Base-by-base conservation (phyloP, 345 rosid genomes). In the Euphorbia tirucalli region DNA sequence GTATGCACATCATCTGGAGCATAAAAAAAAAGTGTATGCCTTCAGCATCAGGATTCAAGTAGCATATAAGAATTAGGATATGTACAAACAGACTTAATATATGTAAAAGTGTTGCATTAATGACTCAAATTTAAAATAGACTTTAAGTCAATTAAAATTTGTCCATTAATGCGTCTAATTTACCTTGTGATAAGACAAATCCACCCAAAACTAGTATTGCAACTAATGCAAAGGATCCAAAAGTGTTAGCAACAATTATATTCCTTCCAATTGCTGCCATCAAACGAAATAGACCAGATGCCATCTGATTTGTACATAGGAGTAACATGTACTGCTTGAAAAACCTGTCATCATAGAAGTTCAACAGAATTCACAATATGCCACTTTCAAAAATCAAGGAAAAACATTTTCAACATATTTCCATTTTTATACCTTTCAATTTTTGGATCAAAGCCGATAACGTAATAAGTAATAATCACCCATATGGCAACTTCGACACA, bases 181-280 rank as follows among this genome's bases (percentile, higher is more conserved):
- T 73, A 86, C 90, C 87, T 80, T 87, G 61, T 27, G 90, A 81
- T 52, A 89, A 52, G 77, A 89, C 61, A 75, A 89, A 87, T 69
- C 93, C 93, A 6, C 90, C 93, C 85, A 89, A 25, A 60, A 81
- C 85, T 16, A 87, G 27, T 49, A 87, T 63, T 5, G 82, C 21
- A 15, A 89, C 75, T 48, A 87, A 61, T 41, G 76, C 85, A 79
- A 85, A 87, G 11, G 89, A 81, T 19, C 90, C 89, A 39, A 80
- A 63, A 22, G 90, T 85, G 74, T 87, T 89, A 15, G 90, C 93
- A 28, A 87, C 87, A 11, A 89, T 85, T 13, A 87, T 66, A 39
- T 81, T 85, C 77, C 93, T 82, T 78, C 90, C 90, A 15, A 84
- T 19, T 64, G 87, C 85, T 31, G 83, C 93, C 46, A 83, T 79